Conservation (phyloP, 768 basidiomycete species). For the Russula vinacea region DNA sequence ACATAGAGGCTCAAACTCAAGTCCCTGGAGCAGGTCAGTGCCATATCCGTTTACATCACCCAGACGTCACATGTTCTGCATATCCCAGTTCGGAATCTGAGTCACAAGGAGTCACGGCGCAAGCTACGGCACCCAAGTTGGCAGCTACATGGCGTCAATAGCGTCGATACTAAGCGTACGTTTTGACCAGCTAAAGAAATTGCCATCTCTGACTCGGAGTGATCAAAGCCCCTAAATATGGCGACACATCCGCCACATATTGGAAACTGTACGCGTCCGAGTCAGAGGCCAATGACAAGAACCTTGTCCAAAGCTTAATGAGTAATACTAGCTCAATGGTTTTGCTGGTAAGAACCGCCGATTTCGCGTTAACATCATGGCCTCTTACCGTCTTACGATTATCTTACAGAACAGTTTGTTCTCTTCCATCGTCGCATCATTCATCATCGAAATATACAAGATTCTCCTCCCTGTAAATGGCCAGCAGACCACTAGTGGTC, state of each 20-base stretch:
- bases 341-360: constrained; percentile 19
- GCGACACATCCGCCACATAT: constrained; percentile 21
- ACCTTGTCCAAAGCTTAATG: constrained; percentile 19
- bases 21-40: neutral
- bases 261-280: constrained; percentile 27
- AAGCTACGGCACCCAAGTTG: neutral
- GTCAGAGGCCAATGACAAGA: constrained; percentile 17
- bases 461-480: constrained; percentile 12
- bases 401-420: constrained; percentile 20
- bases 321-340: constrained; percentile 28
- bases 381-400: neutral
- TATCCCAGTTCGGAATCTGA: neutral
- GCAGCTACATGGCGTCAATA: neutral
- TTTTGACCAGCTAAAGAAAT: neutral
- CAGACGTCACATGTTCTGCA: neutral
- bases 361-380: neutral
- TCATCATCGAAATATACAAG: constrained; percentile 29
- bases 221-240: constrained; percentile 1
- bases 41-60: neutral
- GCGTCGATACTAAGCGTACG: neutral
- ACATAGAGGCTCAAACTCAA: neutral
- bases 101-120: too few species aligned
- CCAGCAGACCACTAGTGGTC: neutral
- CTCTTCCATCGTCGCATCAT: constrained; percentile 28
- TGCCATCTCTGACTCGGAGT: neutral